Percentiles rank a stretch among this genome's conserved stretches.
These are phyloP conservation scores for Plasmodium coatneyi DNA, from an alignment of 169 alveolate species.

Conservation along the genomic window DNA sequence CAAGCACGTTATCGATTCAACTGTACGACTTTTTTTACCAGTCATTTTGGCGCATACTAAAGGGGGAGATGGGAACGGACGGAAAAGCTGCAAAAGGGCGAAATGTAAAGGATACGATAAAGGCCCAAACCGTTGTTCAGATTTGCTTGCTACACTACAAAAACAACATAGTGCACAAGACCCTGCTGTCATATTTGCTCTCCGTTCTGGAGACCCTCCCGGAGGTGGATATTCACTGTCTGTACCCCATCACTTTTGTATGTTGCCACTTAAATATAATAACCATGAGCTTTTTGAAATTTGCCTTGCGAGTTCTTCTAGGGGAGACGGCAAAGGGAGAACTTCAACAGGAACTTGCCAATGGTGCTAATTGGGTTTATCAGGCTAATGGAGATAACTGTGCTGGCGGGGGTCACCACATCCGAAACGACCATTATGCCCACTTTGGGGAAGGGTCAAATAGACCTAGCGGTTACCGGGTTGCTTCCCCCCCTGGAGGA, in stretches of 20 bases:
- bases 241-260: slow-evolving; percentile 20
- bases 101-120: neutral
- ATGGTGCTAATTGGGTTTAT: neutral
- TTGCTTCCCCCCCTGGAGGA: neutral
- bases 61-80: neutral
- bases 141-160: slow-evolving; percentile 42
- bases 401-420: neutral
- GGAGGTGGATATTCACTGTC: slow-evolving; percentile 1
- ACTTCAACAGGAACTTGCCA: neutral
- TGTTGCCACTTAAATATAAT: slow-evolving; percentile 44
- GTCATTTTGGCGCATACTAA: slow-evolving; percentile 28
- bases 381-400: neutral
- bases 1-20: slow-evolving; percentile 21
- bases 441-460: neutral
- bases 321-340: slow-evolving; percentile 3
- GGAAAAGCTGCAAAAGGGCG: neutral
- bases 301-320: neutral
- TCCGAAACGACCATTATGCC: neutral
- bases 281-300: slow-evolving; percentile 1
- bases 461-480: neutral
- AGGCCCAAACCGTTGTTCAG: slow-evolving; percentile 34
- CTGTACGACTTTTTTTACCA: slow-evolving; percentile 23
- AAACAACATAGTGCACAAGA: slow-evolving; percentile 34
- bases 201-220: neutral
- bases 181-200: slow-evolving; percentile 2